Percentiles rank a stretch among this genome's conserved stretches.
Conservation (phyloP, 495 filamentous ascomycete genomes). For the Jackrogersella multiformis region DNA sequence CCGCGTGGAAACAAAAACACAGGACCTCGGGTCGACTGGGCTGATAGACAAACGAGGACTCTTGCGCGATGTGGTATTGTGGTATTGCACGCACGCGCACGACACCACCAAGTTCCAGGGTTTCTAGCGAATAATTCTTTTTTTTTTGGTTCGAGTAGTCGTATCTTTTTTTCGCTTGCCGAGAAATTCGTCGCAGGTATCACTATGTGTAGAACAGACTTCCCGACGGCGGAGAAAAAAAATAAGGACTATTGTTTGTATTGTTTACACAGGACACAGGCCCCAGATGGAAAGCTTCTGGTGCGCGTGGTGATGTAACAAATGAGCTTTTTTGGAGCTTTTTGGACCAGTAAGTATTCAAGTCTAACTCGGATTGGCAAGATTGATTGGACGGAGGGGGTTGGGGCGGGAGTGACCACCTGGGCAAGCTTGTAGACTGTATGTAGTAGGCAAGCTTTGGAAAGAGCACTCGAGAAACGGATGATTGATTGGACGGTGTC, state of each 20-base stretch:
- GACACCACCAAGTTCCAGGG: slow-evolving; percentile 14
- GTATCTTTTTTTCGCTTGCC: slow-evolving; percentile 23
- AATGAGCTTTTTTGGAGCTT: slow-evolving; percentile 47
- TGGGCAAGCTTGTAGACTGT: no score
- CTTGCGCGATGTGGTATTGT: slow-evolving; percentile 38
- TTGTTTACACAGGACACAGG: slow-evolving; percentile 46
- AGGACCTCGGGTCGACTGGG: slow-evolving; percentile 12
- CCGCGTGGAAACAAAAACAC: slow-evolving; percentile 15
- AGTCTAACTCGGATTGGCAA: slow-evolving; percentile 43
- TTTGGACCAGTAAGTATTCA: slow-evolving; percentile 38
- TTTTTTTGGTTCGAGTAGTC: slow-evolving; percentile 1
- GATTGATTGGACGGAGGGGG: slow-evolving; percentile 44
- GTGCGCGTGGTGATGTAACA: slow-evolving; percentile 50
- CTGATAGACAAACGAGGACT: slow-evolving; percentile 29
- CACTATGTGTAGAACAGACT: slow-evolving; percentile 25
- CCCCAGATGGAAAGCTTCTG: slow-evolving; percentile 34
- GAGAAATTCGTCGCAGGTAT: slow-evolving; percentile 27
- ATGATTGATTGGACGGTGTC: slow-evolving; percentile 35
- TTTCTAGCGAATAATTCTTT: slow-evolving; percentile 12
- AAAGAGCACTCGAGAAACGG: not conserved
- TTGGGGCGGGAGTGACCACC: slow-evolving; percentile 27
- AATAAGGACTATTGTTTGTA: slow-evolving; percentile 34
- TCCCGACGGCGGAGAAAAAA: slow-evolving; percentile 42
- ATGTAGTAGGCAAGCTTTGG: slow-evolving; percentile 21
- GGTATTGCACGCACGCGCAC: slow-evolving; percentile 34